Conservation (phyloP, 2,329 filamentous ascomycete genomes). For the Ophiostoma sp. region DNA sequence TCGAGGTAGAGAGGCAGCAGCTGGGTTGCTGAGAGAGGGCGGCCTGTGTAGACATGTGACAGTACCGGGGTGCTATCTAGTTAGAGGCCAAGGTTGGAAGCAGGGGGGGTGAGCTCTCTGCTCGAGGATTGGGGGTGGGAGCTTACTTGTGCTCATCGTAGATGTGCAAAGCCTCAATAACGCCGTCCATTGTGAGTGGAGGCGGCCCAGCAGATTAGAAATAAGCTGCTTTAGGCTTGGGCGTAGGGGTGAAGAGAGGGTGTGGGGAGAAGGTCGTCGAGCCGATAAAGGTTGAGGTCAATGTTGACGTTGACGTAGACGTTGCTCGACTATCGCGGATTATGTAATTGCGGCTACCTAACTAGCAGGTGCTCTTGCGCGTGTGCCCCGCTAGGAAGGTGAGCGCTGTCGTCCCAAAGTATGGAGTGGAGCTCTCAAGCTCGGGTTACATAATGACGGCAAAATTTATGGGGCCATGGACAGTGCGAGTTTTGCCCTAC, state of each 20-base stretch:
- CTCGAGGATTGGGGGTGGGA: background rate
- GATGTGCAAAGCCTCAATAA: conserved; percentile 93
- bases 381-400: background rate
- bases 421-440: background rate
- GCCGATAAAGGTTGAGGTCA: background rate
- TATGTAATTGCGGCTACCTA: conserved; percentile 10
- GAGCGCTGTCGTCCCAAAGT: conserved; percentile 2
- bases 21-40: conserved; percentile 68
- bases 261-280: background rate
- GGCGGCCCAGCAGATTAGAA: background rate
- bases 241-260: background rate
- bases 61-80: conserved; percentile 67
- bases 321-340: background rate
- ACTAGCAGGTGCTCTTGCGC: conserved; percentile 2
- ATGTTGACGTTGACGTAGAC: conserved; percentile 5
- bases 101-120: background rate
- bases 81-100: background rate
- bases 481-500: background rate
- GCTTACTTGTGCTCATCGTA: conserved; percentile 89
- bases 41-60: conserved; percentile 80
- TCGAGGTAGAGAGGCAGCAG: conserved; percentile 83
- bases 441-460: background rate
- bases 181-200: conserved; percentile 62
- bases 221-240: background rate
- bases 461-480: background rate